Base-by-base conservation (phyloP, 192 early-diverging fungal genomes). In the Podila clonocystis region DNA sequence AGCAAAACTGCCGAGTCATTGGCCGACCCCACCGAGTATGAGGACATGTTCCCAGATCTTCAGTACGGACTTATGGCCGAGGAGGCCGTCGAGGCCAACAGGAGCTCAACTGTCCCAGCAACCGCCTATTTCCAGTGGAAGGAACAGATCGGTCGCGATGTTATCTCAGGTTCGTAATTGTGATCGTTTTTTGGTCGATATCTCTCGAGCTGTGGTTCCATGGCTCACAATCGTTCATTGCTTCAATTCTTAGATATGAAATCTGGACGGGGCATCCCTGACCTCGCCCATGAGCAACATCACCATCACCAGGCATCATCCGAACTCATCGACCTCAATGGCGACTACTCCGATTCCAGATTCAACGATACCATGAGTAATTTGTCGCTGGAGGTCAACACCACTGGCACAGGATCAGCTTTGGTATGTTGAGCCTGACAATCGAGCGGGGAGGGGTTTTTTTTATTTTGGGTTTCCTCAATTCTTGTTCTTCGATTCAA, bases 31-130 rank as follows among this genome's bases (percentile, higher is more conserved):
- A 79, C 74, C 8, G 89, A 93, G 63, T 93, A 98, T 63, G 87
- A 87, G 48, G 94, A 98, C 61, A 86, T 98, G 74, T 99, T 99
- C 88, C 93, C 96, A 11, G 94, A 95, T 73, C 83, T 93, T 50
- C 82, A 90, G 59, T 85, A 87, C 26, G 80, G 73, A 9, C 72
- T 94, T 2, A 76, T 87, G 67, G 88, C 87, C 22, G 90, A 91
- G 65, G 70, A 85, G 60, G 82, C 82, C 17, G 69, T 85, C 50
- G 79, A 84, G 60, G 77, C 85, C 19, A 45, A 84, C 29, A 69
- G 75, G 38, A 66, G 59, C 50, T 69, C 57, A 19, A 41, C 77
- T 38, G 41, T 85, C 29, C 85, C 89, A 5, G 89, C 92, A 4
- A 73, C 77, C n/a, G 83, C 89, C 2, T 93, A 91, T 65, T 50